These are phyloP conservation scores for Anaeromyces robustus DNA, from an alignment of 192 early-diverging fungal genomes.

Conservation along the genomic window DNA sequence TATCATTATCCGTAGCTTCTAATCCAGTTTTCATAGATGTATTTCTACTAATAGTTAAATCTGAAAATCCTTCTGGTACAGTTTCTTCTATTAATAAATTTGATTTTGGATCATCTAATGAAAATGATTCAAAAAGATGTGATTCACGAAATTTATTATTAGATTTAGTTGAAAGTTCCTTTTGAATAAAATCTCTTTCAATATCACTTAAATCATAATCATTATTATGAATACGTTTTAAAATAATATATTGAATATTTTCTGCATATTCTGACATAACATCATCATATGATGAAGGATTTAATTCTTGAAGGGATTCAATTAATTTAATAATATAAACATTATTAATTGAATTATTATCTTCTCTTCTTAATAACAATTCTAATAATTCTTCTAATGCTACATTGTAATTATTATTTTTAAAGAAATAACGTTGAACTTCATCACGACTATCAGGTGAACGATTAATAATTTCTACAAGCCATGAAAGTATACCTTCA, in stretches of 20 bases:
- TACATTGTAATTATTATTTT: neutral
- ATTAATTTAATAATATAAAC: neutral
- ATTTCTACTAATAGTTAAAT: neutral
- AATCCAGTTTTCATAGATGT: neutral
- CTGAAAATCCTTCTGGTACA: neutral
- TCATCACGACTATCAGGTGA: neutral
- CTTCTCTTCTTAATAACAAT: neutral
- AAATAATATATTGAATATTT: neutral
- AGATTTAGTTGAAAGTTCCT: neutral
- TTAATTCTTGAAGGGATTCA: neutral
- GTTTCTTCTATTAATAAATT: neutral
- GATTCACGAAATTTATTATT: neutral
- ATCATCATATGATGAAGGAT: neutral
- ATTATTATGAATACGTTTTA: neutral
- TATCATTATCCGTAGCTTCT: neutral
- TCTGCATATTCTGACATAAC: neutral
- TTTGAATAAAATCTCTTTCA: neutral
- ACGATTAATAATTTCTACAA: neutral
- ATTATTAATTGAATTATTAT: neutral
- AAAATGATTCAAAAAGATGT: neutral
- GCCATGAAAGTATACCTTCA: neutral
- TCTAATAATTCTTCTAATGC: neutral
- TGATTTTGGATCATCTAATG: neutral
- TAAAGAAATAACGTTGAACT: neutral
- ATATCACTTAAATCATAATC: neutral